Base-by-base conservation (phyloP, 2,329 filamentous ascomycete species). In the Fusarium algeriense region DNA sequence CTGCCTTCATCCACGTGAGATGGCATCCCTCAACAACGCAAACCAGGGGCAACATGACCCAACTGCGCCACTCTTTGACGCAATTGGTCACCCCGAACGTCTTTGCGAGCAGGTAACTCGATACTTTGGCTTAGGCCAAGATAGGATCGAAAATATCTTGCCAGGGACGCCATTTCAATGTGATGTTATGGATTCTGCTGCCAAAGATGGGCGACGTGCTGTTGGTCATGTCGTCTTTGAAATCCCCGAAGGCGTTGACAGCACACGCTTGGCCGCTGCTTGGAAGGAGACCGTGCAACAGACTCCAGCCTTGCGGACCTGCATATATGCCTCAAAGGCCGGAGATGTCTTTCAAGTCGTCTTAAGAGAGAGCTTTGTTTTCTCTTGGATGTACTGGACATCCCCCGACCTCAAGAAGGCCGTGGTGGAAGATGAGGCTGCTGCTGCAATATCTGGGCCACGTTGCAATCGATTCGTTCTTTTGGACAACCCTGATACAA, bases 391-490 rank as follows among this genome's bases (percentile, higher is more conserved):
- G 50, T 49, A 12, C 20, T 55, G 50, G 10, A 37, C 52, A 30
- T 49, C 43, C 23, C 13, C 12, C 5, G 44, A 23, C 8, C 41
- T 23, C 8, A 49, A 48, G 12, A 19, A 56, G 3, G 43, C 28
- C 2, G 59, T 62, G 9, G 44, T 56, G 7, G 28, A 55, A 5
- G 59, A 62, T 23, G 59, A 62, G 40, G 50, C 59, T 23, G 59
- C 44, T 5, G 59, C 59, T 20, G 59, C 50, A 2, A 13, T 37
- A 5, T 20, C 59, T 30, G 59, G 50, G 14, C 50, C 59, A 9
- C 59, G 59, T 6, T 62, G 59, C 37, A 62, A 62, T 15, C 28
- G 59, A 19, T 56, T 62, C 17, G 43, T 56, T 38, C 59, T 62
- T 10, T 28, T 62, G 3, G 44, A 62, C 13, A 23, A 62, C 23